Base-by-base conservation (phyloP, 169 alveolate genomes). In the Eimeria zaria region DNA sequence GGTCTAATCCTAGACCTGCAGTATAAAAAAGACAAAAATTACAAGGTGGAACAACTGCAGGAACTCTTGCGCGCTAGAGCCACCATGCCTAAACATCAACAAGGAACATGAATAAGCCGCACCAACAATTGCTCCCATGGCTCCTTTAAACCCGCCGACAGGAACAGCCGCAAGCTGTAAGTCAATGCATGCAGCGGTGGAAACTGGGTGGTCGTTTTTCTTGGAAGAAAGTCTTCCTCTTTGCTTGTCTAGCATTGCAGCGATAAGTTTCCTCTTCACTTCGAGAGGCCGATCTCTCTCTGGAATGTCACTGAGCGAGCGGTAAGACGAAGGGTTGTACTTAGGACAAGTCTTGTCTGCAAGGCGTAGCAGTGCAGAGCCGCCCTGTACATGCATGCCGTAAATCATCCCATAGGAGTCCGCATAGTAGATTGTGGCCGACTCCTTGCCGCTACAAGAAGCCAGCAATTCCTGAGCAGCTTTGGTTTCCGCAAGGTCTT, bases 61-160 rank as follows among this genome's bases (percentile, higher is more conserved):
- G n/a, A 9, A 8, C 11, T 80, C 48, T 16, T 80, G 89, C 24
- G 58, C 58, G 33, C 85, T 11, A 74, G 85, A 18, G 22, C 36
- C 62, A 12, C 58, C 41, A 53, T 80, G 89, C 22, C 84, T 80
- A 51, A 16, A 8, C n/a, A 51, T n/a, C 44, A 80, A 11, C 53
- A 46, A 22, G 39, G 74, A 46, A 46, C 4, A 30, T 7, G 24
- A 12, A 71, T n/a, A 80, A 53, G 67, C 36, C 96, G 48, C 64
- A 92, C 96, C 96, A 46, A 92, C 62, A 33, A 92, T 51, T 22
- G 96, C 96, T 67, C 96, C 96, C 76, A 92, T 80, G 51, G 92
- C 93, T 55, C 92, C 96, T 48, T 92, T 80, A 71, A 46, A 92
- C 14, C 96, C 91, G 18, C 96, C 96, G n/a, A 44, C 36, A n/a